Base-by-base conservation (phyloP, 176 grass and related monocot species). In the Bolboschoenus planiculmis region DNA sequence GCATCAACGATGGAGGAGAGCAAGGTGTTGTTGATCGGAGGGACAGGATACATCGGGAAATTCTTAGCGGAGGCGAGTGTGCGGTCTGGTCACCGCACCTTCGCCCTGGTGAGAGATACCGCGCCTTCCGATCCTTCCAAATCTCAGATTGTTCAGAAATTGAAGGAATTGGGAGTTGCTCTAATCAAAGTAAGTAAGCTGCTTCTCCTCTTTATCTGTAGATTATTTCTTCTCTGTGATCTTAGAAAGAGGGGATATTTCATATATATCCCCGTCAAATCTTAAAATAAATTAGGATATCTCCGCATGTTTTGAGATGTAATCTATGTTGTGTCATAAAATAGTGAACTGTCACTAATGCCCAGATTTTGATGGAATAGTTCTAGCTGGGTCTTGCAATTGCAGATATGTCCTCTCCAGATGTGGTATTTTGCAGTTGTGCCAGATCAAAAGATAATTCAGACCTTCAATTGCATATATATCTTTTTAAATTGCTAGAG, bases 11-110 rank as follows among this genome's bases (percentile, higher is more conserved):
- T 39, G 44, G 70, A 81, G 56, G 90, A 84, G 85, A 82, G 58
- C 83, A 88, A 62, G 48, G 60, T 85, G 26, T 83, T 88, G n/a
- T 24, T 93, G 27, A 81, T 92, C 54, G 91, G 86, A 43, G 88
- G 61, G 29, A 90, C 91, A 0, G 88, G 88, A 30, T 85, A 85
- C 81, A 86, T 93, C 0, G 86, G 84, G 47, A 88, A 87, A 80
- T 74, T 83, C 63, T 39, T 93, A 4, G 80, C 85, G n/a, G 29
- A 68, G 78, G 80, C 86, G 3, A 88, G 86, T n/a, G 7, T 71
- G 33, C n/a, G 30, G 18, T 46, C 57, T 30, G 80, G 86, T 14
- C 85, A 90, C 83, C 59, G 30, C 27, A 93, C 88, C 68, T 76
- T 83, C 37, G 56, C 83, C n/a, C 80, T 90, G 51, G 33, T 84